Conservation (phyloP, 768 basidiomycete species). For the Termitomyces sp. region DNA sequence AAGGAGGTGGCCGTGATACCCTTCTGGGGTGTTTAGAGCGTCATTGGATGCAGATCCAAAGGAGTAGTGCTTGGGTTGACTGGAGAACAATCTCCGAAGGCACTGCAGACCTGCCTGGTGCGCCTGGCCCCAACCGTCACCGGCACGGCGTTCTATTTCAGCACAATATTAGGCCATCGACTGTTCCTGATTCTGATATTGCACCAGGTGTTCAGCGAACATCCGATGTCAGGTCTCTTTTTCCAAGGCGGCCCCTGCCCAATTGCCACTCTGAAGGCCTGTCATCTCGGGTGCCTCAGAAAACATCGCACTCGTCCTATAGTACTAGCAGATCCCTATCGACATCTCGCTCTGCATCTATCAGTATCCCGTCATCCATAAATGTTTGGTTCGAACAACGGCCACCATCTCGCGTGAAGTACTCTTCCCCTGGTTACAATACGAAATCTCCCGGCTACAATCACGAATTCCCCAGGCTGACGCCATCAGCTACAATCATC, state of each 20-base stretch:
- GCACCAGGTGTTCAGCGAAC: background rate
- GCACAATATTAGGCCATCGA: background rate
- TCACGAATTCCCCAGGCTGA: background rate
- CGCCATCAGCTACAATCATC: background rate
- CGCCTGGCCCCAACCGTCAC: constrained; percentile 10
- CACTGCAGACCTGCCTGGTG: constrained; percentile 26
- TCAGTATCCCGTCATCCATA: no score
- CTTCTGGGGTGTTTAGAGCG: constrained; percentile 35
- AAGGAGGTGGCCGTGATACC: constrained; percentile 25
- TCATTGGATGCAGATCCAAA: constrained; percentile 17
- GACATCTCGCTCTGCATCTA: background rate
- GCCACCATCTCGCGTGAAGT: background rate
- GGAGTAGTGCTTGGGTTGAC: constrained; percentile 22
- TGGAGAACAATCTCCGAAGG: constrained; percentile 23
- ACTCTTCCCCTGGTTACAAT: background rate
- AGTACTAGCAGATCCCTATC: background rate
- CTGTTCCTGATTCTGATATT: background rate
- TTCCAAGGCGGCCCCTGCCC: background rate
- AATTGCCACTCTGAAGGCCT: background rate
- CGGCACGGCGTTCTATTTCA: background rate
- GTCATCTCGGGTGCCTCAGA: background rate
- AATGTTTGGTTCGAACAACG: no score
- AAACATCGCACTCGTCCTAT: background rate
- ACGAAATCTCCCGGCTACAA: background rate
- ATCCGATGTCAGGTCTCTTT: background rate